Evolutionary conservation across 768 basidiomycete species (phyloP), one percentile per base, ranked within the genome.

Genomic region (Baorangia bicolor): DNA sequence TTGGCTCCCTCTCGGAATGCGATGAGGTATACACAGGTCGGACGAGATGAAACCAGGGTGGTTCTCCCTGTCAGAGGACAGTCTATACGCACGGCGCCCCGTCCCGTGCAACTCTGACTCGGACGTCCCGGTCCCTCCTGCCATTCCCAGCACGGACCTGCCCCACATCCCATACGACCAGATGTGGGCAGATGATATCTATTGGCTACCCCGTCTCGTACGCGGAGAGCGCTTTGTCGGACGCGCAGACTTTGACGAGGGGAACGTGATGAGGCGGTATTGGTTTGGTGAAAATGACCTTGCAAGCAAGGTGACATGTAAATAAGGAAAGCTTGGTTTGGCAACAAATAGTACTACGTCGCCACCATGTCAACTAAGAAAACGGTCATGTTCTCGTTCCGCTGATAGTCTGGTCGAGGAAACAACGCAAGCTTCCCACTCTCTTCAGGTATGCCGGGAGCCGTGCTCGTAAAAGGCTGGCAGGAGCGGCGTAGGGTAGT

Each of bases 11-110:
- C 13, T 52, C 16, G 33, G 44, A 30, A 53, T 25, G 23, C 11
- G 52, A 27, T 25, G 18, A 3, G 20, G n/a, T 20, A 37, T 27
- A 31, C n/a, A 2, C 57, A 94, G 92, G 63, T 84, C 88, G 0
- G 92, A 94, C 31, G 93, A 95, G 67, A 95, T 95, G 92, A 78
- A 78, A 20, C 93, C 93, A 0, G 67, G 84, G 63, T 95, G 92
- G 92, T 93, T 91, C 66, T 72, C 78, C 54, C 63, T 59, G 58
- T 59, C 67, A 10, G 52, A 64, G 14, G 60, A 60, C 0, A 68
- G 67, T 11, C n/a, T 68, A 18, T 45, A 63, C 30, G 57, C 49
- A 49, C 48, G 53, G 2, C 38, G 35, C 33, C 28, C 20, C 35
- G 54, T 60, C 23, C 41, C 47, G 20, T 41, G 50, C n/a, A 25